These are phyloP conservation scores for Hyaloscypha bicolor DNA, from an alignment of 495 filamentous ascomycete genomes.

Conservation along the genomic window DNA sequence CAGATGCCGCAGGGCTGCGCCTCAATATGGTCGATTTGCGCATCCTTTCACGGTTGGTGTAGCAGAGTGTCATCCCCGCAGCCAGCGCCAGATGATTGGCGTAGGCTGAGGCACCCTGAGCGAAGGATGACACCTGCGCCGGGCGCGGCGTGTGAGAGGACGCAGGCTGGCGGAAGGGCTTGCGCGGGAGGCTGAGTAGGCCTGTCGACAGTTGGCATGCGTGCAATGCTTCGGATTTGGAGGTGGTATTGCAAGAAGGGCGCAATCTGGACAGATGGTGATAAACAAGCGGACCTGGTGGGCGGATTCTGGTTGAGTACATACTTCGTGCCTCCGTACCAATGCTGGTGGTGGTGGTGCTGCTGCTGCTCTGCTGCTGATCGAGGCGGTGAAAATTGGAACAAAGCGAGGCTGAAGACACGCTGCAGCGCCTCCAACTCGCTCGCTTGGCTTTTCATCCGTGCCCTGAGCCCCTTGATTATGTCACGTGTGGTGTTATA, in stretches of 20 bases:
- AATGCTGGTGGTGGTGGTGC: too few relatives aligned
- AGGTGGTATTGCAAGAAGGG: background rate
- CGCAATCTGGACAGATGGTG: too few relatives aligned
- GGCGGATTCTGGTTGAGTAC: background rate
- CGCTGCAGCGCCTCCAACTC: background rate
- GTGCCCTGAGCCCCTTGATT: background rate
- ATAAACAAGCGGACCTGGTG: background rate
- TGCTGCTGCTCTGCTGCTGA: too few relatives aligned
- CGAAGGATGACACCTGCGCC: background rate
- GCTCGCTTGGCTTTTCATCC: background rate
- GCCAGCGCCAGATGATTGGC: background rate
- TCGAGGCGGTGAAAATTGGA: background rate
- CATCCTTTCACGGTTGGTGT: conserved; percentile 14
- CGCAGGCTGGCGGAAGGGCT: background rate
- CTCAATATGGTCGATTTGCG: conserved; percentile 9
- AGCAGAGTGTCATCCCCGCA: conserved; percentile 7
- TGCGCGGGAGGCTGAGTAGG: background rate
- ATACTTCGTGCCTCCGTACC: background rate
- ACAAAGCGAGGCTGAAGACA: conserved; percentile 3
- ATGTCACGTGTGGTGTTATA: background rate
- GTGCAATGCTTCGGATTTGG: background rate
- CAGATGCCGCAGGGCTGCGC: conserved; percentile 28
- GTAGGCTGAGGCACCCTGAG: background rate
- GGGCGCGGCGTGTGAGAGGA: background rate
- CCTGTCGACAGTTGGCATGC: background rate